These are phyloP conservation scores for Ogataea siamensis DNA, from an alignment of 805 yeast species.

Conservation along the genomic window DNA sequence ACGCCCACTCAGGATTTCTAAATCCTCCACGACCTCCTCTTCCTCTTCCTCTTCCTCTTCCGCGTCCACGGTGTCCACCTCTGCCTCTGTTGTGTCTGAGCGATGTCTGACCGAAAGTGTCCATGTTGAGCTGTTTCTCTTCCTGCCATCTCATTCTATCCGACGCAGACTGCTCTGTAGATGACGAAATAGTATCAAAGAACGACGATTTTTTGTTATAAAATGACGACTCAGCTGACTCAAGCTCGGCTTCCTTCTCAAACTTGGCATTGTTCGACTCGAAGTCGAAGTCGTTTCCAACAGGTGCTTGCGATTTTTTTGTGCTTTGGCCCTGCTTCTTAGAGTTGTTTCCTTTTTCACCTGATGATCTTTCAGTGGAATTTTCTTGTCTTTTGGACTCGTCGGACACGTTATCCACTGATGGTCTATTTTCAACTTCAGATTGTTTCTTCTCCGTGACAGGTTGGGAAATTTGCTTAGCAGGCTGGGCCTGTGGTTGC, in stretches of 20 bases:
- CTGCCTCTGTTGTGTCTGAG: constrained; percentile 42
- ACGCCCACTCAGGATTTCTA: constrained; percentile 31
- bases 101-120: constrained; percentile 78
- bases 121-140: constrained; percentile 70
- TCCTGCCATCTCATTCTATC: constrained; percentile 62
- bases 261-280: constrained; percentile 72
- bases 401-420: too few species aligned
- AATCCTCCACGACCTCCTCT: constrained; percentile 29
- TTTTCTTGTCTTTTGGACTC: not conserved
- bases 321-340: constrained; percentile 1
- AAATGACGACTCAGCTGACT: constrained; percentile 36
- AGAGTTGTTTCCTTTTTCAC: not conserved
- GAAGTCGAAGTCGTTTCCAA: constrained; percentile 68
- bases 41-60: constrained; percentile 37
- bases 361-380: not conserved
- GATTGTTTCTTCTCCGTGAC: too few species aligned
- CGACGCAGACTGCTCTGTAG: constrained; percentile 46
- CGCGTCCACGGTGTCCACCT: constrained; percentile 53
- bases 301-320: constrained; percentile 3
- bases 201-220: constrained; percentile 85
- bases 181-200: constrained; percentile 81
- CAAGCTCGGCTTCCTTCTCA: constrained; percentile 43
- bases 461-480: too few species aligned
- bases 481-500: constrained; percentile 3
- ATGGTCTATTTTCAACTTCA: too few species aligned